Evolutionary conservation across 1,284 basidiomycete genomes (phyloP).

Genomic region (Microbotryum saponariae): DNA sequence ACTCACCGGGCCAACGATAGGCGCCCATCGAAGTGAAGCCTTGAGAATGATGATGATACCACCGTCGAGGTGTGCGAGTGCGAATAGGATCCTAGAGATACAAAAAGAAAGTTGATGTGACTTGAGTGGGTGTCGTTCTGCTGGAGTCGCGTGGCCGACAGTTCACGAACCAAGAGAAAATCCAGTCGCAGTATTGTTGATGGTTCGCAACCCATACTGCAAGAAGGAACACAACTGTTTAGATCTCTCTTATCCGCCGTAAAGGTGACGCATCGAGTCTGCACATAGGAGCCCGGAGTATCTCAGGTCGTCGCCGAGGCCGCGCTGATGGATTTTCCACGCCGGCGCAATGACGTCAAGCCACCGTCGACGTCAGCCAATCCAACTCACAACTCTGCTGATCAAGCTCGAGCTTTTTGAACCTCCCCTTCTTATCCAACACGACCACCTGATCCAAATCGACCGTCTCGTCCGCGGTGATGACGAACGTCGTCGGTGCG

Average conservation of each 20-base stretch:
- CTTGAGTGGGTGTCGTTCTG: conserved; percentile 78
- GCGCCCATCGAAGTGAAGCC: conserved; percentile 76
- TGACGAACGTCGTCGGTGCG: conserved; percentile 62
- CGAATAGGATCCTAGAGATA: conserved; percentile 1
- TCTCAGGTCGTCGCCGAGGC: no score
- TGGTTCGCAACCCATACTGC: conserved; percentile 16
- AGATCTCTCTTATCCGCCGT: conserved; percentile 72
- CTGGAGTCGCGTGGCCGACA: neutral
- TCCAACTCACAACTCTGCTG: conserved; percentile 51
- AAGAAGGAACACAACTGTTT: conserved; percentile 20
- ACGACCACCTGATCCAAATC: conserved; percentile 42
- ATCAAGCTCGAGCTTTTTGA: conserved; percentile 61
- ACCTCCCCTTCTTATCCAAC: conserved; percentile 50
- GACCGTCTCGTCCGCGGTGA: conserved; percentile 49
- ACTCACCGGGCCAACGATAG: conserved; percentile 75
- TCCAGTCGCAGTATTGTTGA: no score
- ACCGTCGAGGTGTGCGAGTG: no score
- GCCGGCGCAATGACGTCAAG: conserved; percentile 33
- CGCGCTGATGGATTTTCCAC: no score
- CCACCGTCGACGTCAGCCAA: conserved; percentile 43
- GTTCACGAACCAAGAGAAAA: no score
- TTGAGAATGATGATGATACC: conserved; percentile 77
- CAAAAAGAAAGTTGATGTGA: conserved; percentile 50
- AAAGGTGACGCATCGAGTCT: no score
- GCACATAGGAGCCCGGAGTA: no score